These are phyloP conservation scores for Macadamia integrifolia DNA, from an alignment of 164 flowering plant genomes.

Conservation along the genomic window DNA sequence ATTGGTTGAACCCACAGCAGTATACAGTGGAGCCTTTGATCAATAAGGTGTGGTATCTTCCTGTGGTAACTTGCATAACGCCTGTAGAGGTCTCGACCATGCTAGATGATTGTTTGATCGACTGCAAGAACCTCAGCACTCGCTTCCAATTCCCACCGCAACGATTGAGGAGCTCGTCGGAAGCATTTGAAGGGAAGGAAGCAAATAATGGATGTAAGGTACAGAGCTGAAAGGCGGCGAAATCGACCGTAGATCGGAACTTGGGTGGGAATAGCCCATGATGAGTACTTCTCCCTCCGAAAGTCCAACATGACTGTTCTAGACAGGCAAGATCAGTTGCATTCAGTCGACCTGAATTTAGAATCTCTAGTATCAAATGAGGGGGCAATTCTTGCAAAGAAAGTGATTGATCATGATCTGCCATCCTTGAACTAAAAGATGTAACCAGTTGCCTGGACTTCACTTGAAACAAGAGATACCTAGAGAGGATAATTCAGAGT, in stretches of 20 bases:
- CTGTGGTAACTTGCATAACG: constrained; percentile 85
- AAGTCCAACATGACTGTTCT: constrained; percentile 61
- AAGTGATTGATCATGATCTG: constrained; percentile 27
- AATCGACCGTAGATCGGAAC: constrained; percentile 68
- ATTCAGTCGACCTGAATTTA: constrained; percentile 54
- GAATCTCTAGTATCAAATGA: constrained; percentile 72
- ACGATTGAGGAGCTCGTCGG: constrained; percentile 42
- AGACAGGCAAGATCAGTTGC: constrained; percentile 60
- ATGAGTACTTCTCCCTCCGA: constrained; percentile 36
- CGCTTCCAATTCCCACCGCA: constrained; percentile 86
- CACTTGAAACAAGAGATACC: no score
- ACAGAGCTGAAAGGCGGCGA: constrained; percentile 70
- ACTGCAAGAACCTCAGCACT: constrained; percentile 76
- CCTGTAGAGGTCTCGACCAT: constrained; percentile 70
- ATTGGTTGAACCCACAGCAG: constrained; percentile 88
- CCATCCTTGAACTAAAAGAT: constrained; percentile 23
- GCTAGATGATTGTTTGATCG: constrained; percentile 64
- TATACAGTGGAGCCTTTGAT: constrained; percentile 55
- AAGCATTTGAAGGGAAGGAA: constrained; percentile 30
- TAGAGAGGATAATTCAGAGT: no score
- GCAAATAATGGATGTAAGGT: constrained; percentile 34
- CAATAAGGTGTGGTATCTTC: constrained; percentile 84
- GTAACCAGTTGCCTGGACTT: no score
- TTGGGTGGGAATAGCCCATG: constrained; percentile 48
- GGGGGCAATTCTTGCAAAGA: constrained; percentile 73